Conservation (phyloP, 345 rosid genomes). For the Melaleuca quinquenervia region DNA sequence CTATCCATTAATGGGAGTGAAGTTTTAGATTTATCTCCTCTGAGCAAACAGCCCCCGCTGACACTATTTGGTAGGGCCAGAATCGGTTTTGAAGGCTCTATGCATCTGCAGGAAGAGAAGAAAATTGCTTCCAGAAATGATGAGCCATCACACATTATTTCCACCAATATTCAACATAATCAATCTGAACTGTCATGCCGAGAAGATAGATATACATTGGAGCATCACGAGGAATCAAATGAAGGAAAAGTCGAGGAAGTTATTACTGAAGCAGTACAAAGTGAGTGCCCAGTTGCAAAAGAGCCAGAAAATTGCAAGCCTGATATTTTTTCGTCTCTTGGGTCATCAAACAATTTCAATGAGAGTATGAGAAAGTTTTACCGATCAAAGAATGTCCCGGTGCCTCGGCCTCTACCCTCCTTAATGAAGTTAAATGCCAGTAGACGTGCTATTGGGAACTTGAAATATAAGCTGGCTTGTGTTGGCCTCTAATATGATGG, state of each 20-base stretch:
- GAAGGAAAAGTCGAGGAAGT: neutral
- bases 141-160: slow-evolving; percentile 1
- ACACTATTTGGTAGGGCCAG: slow-evolving; percentile 80
- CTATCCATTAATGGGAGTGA: slow-evolving; percentile 11
- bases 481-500: neutral
- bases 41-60: slow-evolving; percentile 28
- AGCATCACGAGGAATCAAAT: neutral
- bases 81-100: slow-evolving; percentile 22
- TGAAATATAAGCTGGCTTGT: neutral
- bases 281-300: neutral
- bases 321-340: slow-evolving; percentile 6
- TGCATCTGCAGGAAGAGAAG: slow-evolving; percentile 3
- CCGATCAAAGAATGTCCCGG: slow-evolving; percentile 65
- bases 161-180: slow-evolving; percentile 1
- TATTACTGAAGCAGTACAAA: neutral
- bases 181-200: slow-evolving; percentile 1
- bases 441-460: slow-evolving; percentile 34
- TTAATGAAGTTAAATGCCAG: slow-evolving; percentile 44
- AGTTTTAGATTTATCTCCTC: slow-evolving; percentile 26
- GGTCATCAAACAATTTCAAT: slow-evolving; percentile 31
- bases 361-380: slow-evolving; percentile 43
- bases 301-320: neutral
- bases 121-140: slow-evolving; percentile 2
- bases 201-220: neutral
- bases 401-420: slow-evolving; percentile 81